A percentile compares a stretch with the other conserved stretches of the same genome.
These are phyloP conservation scores for Dendrobium chrysotoxum DNA, from an alignment of 106 monocot species.

Conservation along the genomic window DNA sequence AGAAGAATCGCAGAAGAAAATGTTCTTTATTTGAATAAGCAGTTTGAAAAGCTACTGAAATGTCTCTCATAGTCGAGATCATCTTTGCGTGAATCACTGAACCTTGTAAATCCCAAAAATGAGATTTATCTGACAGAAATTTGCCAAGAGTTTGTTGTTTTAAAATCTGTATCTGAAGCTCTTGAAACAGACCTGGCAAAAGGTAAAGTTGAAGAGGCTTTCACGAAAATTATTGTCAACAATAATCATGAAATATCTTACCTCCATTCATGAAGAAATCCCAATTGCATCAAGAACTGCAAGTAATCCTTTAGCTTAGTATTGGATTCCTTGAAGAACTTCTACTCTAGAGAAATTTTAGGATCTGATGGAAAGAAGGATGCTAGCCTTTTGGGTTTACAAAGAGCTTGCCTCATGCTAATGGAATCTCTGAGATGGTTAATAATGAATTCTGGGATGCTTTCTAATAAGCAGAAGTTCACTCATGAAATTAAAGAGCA, in stretches of 20 bases:
- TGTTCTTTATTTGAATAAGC: constrained; percentile 21
- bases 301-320: constrained; percentile 46
- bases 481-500: constrained; percentile 34
- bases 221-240: constrained; percentile 19
- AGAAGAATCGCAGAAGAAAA: constrained; percentile 17
- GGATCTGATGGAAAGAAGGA: constrained; percentile 79
- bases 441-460: constrained; percentile 11
- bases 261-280: constrained; percentile 60
- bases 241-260: constrained; percentile 51
- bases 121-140: constrained; percentile 22
- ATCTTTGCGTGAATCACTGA: constrained; percentile 5
- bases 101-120: constrained; percentile 10
- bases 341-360: constrained; percentile 61
- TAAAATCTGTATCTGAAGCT: constrained; percentile 27
- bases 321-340: constrained; percentile 68
- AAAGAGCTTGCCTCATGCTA: constrained; percentile 85
- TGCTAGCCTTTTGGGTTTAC: constrained; percentile 64
- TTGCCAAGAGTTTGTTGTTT: constrained; percentile 27
- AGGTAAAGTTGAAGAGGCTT: constrained; percentile 30
- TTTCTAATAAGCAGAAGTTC: constrained; percentile 22
- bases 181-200: constrained; percentile 26
- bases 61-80: constrained; percentile 15
- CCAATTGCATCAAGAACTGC: constrained; percentile 57
- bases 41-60: constrained; percentile 19
- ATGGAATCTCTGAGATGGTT: constrained; percentile 74